Percentiles rank a stretch among this genome's conserved stretches.
phyloP scores from a whole-genome alignment of 768 basidiomycete genomes.

The Podaxis mareebaensis region DNA sequence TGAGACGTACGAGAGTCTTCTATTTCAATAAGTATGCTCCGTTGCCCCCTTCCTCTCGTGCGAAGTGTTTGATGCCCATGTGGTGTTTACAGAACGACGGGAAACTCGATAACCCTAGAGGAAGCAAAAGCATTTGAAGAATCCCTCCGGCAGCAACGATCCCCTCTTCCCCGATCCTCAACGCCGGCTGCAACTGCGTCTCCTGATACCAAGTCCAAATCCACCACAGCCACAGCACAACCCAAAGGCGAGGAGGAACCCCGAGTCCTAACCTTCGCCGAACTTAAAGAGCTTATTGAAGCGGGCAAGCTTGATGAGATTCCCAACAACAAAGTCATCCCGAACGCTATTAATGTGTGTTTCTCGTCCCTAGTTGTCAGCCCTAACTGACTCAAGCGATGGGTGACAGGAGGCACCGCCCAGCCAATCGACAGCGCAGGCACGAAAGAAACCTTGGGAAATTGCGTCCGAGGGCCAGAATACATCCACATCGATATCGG shows the following conservation, averaged over 20 bases:
- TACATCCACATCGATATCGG: no score
- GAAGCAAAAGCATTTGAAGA: conserved; percentile 39
- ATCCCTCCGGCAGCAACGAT: conserved; percentile 13
- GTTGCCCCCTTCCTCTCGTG: not conserved
- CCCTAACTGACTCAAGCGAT: not conserved
- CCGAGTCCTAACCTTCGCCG: conserved; percentile 60
- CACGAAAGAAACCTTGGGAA: conserved; percentile 76
- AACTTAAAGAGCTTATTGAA: conserved; percentile 71
- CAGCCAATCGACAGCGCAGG: conserved; percentile 51
- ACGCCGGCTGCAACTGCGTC: not conserved
- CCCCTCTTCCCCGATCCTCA: not conserved
- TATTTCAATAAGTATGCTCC: conserved; percentile 67
- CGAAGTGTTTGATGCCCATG: not conserved
- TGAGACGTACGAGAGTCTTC: conserved; percentile 60
- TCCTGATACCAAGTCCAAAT: not conserved
- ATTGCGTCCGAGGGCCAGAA: conserved; percentile 5
- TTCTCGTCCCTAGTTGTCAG: not conserved
- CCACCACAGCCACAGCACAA: conserved; percentile 10
- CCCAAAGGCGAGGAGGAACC: conserved; percentile 28
- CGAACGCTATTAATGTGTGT: conserved; percentile 62
- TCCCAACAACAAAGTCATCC: conserved; percentile 76
- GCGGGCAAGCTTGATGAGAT: conserved; percentile 71
- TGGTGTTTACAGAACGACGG: conserved; percentile 33
- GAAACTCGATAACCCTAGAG: conserved; percentile 42
- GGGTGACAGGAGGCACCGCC: conserved; percentile 49